Evolutionary conservation across 805 yeast species (phyloP).

Genomic region (Barnettozyma vustinii): DNA sequence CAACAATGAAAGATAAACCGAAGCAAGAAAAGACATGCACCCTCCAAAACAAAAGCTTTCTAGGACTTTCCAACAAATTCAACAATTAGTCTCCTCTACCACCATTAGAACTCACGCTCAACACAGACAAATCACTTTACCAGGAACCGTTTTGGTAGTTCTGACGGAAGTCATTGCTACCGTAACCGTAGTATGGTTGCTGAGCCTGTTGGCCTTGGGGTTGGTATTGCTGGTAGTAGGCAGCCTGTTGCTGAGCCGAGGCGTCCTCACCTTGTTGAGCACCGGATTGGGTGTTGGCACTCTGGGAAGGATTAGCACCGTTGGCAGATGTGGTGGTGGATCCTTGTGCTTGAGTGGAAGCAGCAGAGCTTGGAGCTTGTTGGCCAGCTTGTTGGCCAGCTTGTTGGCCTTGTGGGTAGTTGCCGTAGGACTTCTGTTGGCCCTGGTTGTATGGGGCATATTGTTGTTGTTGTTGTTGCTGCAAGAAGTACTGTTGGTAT

Average conservation of each 20-base stretch:
- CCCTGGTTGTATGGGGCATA: slow-evolving; percentile 13
- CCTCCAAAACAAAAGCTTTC: neutral
- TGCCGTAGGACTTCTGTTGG: slow-evolving; percentile 20
- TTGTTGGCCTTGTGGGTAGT: slow-evolving; percentile 14
- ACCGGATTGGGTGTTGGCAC: slow-evolving; percentile 6
- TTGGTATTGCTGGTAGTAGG: slow-evolving; percentile 21
- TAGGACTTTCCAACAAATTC: neutral
- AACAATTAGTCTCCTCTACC: neutral
- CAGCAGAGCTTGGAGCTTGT: slow-evolving; percentile 7
- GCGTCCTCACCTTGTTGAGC: slow-evolving; percentile 16
- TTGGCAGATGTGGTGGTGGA: slow-evolving; percentile 11
- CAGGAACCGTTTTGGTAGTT: slow-evolving; percentile 11
- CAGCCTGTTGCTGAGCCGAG: slow-evolving; percentile 22
- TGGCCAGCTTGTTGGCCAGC: slow-evolving; percentile 4
- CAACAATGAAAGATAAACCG: neutral
- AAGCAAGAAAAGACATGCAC: neutral
- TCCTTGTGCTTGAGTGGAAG: slow-evolving; percentile 12
- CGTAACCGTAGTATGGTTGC: slow-evolving; percentile 15
- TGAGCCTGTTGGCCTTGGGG: slow-evolving; percentile 20
- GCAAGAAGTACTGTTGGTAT: slow-evolving; percentile 8
- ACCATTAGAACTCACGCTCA: neutral
- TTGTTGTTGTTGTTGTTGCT: slow-evolving; percentile 13
- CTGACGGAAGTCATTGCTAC: slow-evolving; percentile 14
- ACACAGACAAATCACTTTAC: slow-evolving; percentile 17
- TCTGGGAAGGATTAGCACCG: slow-evolving; percentile 10